Conservation (phyloP, 768 basidiomycete genomes). For the Clathrus columnatus region DNA sequence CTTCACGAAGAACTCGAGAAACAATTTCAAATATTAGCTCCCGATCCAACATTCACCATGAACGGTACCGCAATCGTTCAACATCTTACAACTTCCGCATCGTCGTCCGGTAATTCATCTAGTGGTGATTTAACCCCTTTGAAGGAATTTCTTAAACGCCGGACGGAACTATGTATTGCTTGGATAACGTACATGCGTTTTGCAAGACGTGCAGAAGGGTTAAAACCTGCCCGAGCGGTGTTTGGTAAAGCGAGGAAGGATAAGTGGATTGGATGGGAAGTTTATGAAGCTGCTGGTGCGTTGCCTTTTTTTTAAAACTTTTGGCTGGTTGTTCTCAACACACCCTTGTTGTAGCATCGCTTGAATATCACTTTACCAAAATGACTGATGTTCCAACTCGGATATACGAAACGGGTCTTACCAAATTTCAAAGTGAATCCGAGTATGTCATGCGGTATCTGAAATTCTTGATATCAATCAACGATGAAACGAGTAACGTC, state of each 20-base stretch:
- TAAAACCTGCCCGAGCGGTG: constrained; percentile 65
- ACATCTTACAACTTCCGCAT: constrained; percentile 10
- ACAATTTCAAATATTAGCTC: constrained; percentile 36
- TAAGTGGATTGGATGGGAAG: constrained; percentile 79
- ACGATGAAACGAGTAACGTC: constrained; percentile 86
- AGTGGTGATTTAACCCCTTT: constrained; percentile 34
- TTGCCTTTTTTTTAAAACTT: neutral
- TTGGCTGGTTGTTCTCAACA: constrained; percentile 2
- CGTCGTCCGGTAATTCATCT: neutral
- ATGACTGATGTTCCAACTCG: constrained; percentile 72
- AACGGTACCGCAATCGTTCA: constrained; percentile 28
- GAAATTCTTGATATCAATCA: constrained; percentile 86
- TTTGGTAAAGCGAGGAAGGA: constrained; percentile 79
- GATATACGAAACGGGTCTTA: constrained; percentile 91
- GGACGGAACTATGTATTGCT: constrained; percentile 36
- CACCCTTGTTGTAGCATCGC: constrained; percentile 57
- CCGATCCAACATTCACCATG: constrained; percentile 31
- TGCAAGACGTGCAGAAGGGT: constrained; percentile 77
- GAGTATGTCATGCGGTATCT: constrained; percentile 87
- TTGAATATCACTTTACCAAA: constrained; percentile 89
- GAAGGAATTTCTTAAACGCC: constrained; percentile 28
- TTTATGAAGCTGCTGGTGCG: constrained; percentile 85
- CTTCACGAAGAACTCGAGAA: constrained; percentile 58
- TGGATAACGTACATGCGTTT: constrained; percentile 88
- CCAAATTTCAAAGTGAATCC: constrained; percentile 70